Evolutionary conservation across 164 flowering plant species (phyloP).

Genomic region (Piper betle): DNA sequence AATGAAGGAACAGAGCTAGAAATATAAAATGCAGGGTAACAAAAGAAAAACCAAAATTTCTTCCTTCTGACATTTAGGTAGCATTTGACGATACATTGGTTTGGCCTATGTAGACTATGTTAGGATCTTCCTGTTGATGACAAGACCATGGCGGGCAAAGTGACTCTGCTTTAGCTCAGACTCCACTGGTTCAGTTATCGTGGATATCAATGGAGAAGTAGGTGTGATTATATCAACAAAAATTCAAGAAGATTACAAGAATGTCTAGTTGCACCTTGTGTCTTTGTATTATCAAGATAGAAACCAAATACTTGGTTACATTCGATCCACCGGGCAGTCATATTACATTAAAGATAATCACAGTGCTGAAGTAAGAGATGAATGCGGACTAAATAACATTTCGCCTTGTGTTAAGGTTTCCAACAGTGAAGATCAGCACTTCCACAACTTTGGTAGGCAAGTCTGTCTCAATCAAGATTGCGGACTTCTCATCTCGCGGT

Average conservation of each 20-base stretch:
- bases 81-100: background rate
- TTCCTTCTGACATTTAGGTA: background rate
- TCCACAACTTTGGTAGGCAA: constrained; percentile 26
- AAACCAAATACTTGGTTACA: constrained; percentile 25
- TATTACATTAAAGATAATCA: no score
- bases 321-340: constrained; percentile 19
- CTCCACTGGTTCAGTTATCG: background rate
- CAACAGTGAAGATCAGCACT: constrained; percentile 23
- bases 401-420: constrained; percentile 10
- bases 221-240: background rate
- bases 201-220: constrained; percentile 15
- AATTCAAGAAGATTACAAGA: background rate
- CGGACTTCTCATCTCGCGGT: constrained; percentile 4
- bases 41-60: no score
- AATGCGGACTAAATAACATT: background rate
- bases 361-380: no score
- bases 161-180: constrained; percentile 12
- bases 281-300: constrained; percentile 27
- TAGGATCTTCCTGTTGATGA: background rate
- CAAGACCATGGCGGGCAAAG: constrained; percentile 11
- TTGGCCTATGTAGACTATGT: background rate
- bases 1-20: constrained; percentile 1
- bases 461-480: constrained; percentile 8
- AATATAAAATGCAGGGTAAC: background rate
- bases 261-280: constrained; percentile 7